Base-by-base conservation (phyloP, 768 basidiomycete species). In the Boletus eberwhitei region DNA sequence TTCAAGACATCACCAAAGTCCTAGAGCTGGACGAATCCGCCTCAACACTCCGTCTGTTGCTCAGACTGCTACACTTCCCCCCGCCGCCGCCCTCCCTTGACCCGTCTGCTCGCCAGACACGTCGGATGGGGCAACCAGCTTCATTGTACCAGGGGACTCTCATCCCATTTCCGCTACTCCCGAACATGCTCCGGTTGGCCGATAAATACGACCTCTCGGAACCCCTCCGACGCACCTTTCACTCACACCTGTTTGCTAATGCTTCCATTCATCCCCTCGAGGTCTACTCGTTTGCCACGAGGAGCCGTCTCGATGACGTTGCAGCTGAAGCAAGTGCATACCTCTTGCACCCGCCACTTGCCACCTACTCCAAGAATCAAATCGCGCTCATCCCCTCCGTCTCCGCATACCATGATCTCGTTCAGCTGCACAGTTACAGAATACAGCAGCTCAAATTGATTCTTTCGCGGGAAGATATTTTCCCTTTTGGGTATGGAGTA, bases 401-500 rank as follows among this genome's bases (percentile, higher is more conserved):
- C 26, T 64, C 77, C 39, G 83, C 85, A 13, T 87, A 87, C 61
- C 87, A 90, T 61, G 75, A 79, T 56, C 72, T 90, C 26, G 74
- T 83, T 42, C 77, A 74, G 29, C 70, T 90, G 53, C 87, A 89
- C 57, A 75, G 77, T 50, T 69, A 77, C 54, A 80, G 87, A 48
- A 75, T 82, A 34, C 75, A 78, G 63, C 72, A 74, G 24, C 66
- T 89, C 45, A 77, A 78, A 43, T 74, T 76, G 26, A 69, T 83
- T 7, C 64, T 88, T 17, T 64, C 82, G 37, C 74, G 71, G 21
- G 85, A 88, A 62, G 80, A 84, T 34, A 75, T 89, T 42, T 90
- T 89, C 62, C 87, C 87, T 19, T 83, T 86, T 67, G 85, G 86
- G 21, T 89, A 88, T 53, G 85, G 87, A 4, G 69, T 71, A 54